These are phyloP conservation scores for Blastocystis sp. DNA, from an alignment of 352 stramenopile genomes.

Conservation along the genomic window DNA sequence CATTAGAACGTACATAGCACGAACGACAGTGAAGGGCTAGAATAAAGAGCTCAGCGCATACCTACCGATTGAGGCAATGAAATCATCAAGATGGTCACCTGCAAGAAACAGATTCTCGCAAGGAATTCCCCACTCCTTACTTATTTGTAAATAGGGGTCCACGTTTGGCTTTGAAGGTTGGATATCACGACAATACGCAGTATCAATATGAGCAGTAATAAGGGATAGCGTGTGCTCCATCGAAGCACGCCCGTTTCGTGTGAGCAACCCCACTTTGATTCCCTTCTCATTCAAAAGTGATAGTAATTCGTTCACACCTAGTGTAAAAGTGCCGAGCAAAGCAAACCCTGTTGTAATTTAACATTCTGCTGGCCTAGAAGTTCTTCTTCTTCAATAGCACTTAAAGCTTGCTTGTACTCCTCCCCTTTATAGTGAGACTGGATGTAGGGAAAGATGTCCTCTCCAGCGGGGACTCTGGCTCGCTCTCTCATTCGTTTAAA, in stretches of 20 bases:
- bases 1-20: not conserved
- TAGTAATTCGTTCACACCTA: constrained; percentile 28
- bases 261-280: constrained; percentile 25
- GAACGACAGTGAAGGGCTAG: constrained; percentile 10
- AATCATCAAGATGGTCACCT: constrained; percentile 50
- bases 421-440: constrained; percentile 9
- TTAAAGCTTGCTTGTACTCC: constrained; percentile 16
- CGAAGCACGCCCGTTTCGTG: not conserved
- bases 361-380: not conserved
- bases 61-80: constrained; percentile 9
- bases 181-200: constrained; percentile 27
- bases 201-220: not conserved
- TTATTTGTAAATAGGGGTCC: constrained; percentile 4
- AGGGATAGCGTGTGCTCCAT: constrained; percentile 11
- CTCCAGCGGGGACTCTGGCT: not conserved
- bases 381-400: constrained; percentile 6
- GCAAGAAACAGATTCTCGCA: not conserved
- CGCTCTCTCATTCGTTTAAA: constrained; percentile 1
- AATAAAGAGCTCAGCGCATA: not conserved
- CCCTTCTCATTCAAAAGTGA: not conserved
- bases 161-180: constrained; percentile 47
- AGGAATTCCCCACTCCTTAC: not conserved
- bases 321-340: not conserved
- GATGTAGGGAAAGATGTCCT: constrained; percentile 50
- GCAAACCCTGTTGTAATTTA: not conserved